These are phyloP conservation scores for Backusella parvicylindrica DNA, from an alignment of 192 early-diverging fungal genomes.

Conservation along the genomic window DNA sequence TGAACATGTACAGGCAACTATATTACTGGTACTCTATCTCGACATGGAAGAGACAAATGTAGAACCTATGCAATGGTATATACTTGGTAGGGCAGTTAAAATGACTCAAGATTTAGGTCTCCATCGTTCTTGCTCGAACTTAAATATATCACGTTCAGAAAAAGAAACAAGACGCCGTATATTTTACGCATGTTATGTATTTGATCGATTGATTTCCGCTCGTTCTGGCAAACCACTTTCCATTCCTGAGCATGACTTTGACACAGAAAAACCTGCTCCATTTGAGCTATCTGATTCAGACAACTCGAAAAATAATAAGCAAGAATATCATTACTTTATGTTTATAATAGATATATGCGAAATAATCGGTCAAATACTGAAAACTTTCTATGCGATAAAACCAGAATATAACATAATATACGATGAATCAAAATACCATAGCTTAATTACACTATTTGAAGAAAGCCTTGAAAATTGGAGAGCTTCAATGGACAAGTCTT, in stretches of 20 bases:
- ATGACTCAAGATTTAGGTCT: constrained; percentile 58
- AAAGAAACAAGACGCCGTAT: constrained; percentile 40
- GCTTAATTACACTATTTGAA: constrained; percentile 36
- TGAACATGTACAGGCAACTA: constrained; percentile 16
- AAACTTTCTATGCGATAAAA: constrained; percentile 42
- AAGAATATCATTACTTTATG: constrained; percentile 37
- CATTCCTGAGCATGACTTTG: constrained; percentile 37
- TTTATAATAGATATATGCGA: constrained; percentile 45
- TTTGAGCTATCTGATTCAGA: constrained; percentile 30
- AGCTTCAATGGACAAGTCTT: constrained; percentile 8
- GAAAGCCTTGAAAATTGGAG: constrained; percentile 20
- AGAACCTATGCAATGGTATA: constrained; percentile 27
- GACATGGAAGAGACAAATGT: constrained; percentile 26
- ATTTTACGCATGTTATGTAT: constrained; percentile 22
- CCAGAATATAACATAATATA: constrained; percentile 34
- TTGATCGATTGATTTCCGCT: constrained; percentile 39
- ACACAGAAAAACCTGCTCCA: constrained; percentile 19
- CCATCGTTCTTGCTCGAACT: constrained; percentile 48
- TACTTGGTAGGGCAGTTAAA: constrained; percentile 39
- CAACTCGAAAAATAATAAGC: background rate
- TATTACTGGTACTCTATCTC: constrained; percentile 22
- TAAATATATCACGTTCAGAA: constrained; percentile 43
- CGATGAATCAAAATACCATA: constrained; percentile 34
- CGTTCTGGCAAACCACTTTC: constrained; percentile 45
- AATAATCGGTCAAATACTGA: constrained; percentile 45